Evolutionary conservation across 139 green algal genomes (phyloP).

Genomic region (Chlorella ohadii): DNA sequence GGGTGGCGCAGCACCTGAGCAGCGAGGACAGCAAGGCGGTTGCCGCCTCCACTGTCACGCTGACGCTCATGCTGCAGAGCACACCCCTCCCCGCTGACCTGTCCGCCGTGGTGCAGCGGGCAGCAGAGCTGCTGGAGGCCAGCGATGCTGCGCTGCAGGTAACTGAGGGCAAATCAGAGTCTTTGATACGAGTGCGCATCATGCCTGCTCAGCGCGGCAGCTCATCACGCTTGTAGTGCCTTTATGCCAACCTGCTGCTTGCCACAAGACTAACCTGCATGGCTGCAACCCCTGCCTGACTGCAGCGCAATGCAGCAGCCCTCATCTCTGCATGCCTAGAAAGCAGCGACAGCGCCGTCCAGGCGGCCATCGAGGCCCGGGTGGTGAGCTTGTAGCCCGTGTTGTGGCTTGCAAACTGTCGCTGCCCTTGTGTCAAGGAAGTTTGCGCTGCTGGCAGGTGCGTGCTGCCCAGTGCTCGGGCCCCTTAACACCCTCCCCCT

Average conservation of each 20-base stretch:
- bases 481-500: neutral
- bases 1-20: neutral
- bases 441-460: neutral
- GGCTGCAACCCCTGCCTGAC: too few relatives aligned
- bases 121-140: neutral
- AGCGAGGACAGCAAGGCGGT: neutral
- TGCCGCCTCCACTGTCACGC: neutral
- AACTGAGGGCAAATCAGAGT: too few relatives aligned
- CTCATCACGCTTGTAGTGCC: too few relatives aligned
- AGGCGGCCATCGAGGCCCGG: slow-evolving; percentile 11
- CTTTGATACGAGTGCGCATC: too few relatives aligned
- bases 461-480: neutral
- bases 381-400: neutral
- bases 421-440: too few relatives aligned
- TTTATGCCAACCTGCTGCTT: too few relatives aligned
- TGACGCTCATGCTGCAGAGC: slow-evolving; percentile 11
- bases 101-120: neutral
- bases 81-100: neutral
- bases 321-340: slow-evolving; percentile 24
- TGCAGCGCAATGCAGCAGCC: slow-evolving; percentile 33
- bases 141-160: neutral
- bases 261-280: too few relatives aligned
- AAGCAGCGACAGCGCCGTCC: slow-evolving; percentile 3
- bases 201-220: too few relatives aligned
- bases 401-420: too few relatives aligned